Conservation (phyloP, 148 eudicot genomes). For the Chenopodium album region DNA sequence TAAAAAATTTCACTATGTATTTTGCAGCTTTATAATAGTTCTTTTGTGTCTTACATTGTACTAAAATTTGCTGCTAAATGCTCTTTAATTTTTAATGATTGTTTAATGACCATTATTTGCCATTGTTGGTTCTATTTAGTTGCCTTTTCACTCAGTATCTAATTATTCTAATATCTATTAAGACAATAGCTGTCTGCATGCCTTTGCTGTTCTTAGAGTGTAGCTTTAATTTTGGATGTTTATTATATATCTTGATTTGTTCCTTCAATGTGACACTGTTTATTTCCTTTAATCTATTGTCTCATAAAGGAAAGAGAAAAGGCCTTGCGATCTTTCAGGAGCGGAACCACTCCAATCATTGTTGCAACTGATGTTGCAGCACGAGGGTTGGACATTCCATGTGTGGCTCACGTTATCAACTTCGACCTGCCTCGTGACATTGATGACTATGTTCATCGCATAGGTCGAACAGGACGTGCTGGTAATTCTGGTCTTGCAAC, state of each 20-base stretch:
- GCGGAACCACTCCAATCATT: constrained; percentile 58
- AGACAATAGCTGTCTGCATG: background rate
- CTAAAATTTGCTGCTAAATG: background rate
- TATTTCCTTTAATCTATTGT: background rate
- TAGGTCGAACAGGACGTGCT: constrained; percentile 79
- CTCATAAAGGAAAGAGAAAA: constrained; percentile 58
- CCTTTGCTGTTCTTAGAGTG: background rate
- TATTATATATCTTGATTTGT: background rate
- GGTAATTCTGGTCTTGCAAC: constrained; percentile 77
- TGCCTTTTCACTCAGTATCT: background rate
- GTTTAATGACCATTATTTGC: background rate
- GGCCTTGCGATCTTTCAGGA: constrained; percentile 67
- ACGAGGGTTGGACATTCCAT: constrained; percentile 68
- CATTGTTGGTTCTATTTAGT: background rate
- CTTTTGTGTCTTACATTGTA: background rate
- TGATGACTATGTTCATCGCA: constrained; percentile 69
- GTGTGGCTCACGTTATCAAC: constrained; percentile 73
- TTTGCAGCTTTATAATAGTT: background rate
- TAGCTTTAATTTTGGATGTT: background rate
- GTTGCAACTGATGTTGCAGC: constrained; percentile 89
- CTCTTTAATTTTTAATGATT: background rate
- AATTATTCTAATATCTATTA: background rate
- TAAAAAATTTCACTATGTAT: no score
- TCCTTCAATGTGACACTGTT: background rate
- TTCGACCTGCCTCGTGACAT: constrained; percentile 68